Conservation (phyloP, 768 basidiomycete species). For the Termitomyces sp. region DNA sequence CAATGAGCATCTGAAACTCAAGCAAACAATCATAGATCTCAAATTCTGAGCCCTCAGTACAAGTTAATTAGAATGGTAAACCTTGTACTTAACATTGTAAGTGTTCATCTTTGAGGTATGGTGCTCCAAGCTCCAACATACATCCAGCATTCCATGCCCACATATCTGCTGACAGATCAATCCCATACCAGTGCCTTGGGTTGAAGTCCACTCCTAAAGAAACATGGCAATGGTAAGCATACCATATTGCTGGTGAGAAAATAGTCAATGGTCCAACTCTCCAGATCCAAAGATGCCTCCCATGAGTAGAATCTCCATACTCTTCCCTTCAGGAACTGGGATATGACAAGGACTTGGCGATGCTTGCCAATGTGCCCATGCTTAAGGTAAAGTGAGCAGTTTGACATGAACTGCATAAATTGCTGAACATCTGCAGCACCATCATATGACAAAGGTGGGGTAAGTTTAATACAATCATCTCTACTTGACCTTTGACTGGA, state of each 20-base stretch:
- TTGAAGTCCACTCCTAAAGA: background rate
- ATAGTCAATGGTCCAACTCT: no score
- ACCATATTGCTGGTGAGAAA: background rate
- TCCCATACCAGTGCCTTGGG: background rate
- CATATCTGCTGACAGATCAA: background rate
- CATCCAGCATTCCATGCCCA: background rate
- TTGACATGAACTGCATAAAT: background rate
- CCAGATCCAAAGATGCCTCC: no score
- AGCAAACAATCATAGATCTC: background rate
- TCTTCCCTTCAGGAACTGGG: no score
- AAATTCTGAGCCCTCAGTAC: background rate
- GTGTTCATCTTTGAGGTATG: background rate
- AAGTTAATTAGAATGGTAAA: background rate
- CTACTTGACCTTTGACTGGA: no score
- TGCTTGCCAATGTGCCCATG: background rate
- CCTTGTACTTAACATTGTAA: background rate
- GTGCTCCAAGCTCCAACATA: background rate
- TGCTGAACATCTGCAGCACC: background rate
- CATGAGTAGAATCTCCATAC: no score
- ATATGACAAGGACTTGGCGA: no score
- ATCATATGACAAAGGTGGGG: background rate
- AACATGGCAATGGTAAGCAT: background rate
- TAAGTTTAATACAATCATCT: background rate
- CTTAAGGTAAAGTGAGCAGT: background rate
- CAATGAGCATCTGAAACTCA: background rate